These are phyloP conservation scores for Fusarium scirpi DNA, from an alignment of 2,329 filamentous ascomycete species.

Conservation along the genomic window DNA sequence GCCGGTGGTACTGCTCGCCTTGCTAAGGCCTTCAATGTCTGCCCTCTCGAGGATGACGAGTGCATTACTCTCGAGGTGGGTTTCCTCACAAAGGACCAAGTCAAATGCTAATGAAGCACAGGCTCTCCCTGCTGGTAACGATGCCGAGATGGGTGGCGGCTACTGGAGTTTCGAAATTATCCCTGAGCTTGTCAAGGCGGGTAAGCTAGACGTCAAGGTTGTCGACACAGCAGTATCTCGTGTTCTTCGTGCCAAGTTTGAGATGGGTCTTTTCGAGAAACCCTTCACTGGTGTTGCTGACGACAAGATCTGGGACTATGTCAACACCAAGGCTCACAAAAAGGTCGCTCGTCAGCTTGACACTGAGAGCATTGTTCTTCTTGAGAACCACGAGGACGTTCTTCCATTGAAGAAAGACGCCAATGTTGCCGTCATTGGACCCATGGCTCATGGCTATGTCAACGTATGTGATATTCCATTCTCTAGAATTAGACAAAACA, in stretches of 20 bases:
- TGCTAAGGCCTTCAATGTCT: constrained; percentile 73
- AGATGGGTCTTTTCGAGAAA: constrained; percentile 77
- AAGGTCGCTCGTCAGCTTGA: constrained; percentile 72
- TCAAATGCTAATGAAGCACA: constrained; percentile 41
- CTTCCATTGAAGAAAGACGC: constrained; percentile 71
- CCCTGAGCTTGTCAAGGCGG: constrained; percentile 70
- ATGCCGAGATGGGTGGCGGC: constrained; percentile 82
- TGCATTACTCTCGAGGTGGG: constrained; percentile 70
- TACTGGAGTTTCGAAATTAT: constrained; percentile 77
- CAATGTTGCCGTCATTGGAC: constrained; percentile 79
- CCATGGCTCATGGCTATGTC: constrained; percentile 78
- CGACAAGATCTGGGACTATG: constrained; percentile 66
- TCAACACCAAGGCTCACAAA: constrained; percentile 71
- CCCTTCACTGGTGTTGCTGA: constrained; percentile 71
- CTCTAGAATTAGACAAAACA: neutral
- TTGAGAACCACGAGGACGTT: constrained; percentile 67
- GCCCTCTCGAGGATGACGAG: constrained; percentile 69
- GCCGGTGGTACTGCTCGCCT: constrained; percentile 78
- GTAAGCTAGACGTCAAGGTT: constrained; percentile 67
- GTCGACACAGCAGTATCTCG: constrained; percentile 76
- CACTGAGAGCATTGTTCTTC: constrained; percentile 70
- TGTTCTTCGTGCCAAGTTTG: constrained; percentile 75
- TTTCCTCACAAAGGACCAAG: accelerated
- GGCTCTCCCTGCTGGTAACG: constrained; percentile 75
- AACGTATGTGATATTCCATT: constrained; percentile 62